Evolutionary conservation across 345 rosid genomes (phyloP), one percentile per base, ranked within the genome.

Genomic region (Pugionium dolabratum): DNA sequence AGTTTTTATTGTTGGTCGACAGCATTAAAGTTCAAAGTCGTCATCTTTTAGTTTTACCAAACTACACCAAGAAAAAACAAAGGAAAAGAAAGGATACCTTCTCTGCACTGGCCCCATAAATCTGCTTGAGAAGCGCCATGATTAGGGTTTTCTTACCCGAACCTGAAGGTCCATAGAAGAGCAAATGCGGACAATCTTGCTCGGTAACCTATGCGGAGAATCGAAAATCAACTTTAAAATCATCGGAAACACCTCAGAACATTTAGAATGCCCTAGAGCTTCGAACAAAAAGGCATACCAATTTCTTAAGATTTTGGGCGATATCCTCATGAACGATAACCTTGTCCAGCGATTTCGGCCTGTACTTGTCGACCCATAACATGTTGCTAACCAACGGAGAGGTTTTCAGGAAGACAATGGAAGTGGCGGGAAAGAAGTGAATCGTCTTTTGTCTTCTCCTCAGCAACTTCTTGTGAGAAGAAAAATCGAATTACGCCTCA

Each of bases 331-430:
- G 97, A 59, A 86, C 95, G 56, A 85, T 67, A 42, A 81, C 83
- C 70, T 86, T 82, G 75, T 86, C 96, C 4, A 90, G 85, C 78
- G 96, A 81, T 79, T 88, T 94, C 43, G 97, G 99, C 57, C 97
- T 76, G 88, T 86, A 94, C 89, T 94, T 90, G 82, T 94, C 99
- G 9, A 88, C 97, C 99, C 97, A 94, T 90, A 94, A 75, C 99
- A 94, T 94, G 75, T 75, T 76, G 36, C 51, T 54, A 25, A 53
- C 6, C 11, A 32, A 49, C 9, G 41, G 27, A 32, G 5, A 6
- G 7, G 4, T 72, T 35, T 43, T 1, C 5, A 36, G 2, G 52
- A 53, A 54, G 58, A 44, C 7, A 8, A 18, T 30, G 34, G 36
- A 62, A 61, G 33, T 54, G 78, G 78, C 78, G 66, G 78, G 74